A percentile compares a stretch with the other conserved stretches of the same genome.
These are phyloP conservation scores for Raffaelea ambrosiae DNA, from an alignment of 2,329 filamentous ascomycete genomes.

Conservation along the genomic window DNA sequence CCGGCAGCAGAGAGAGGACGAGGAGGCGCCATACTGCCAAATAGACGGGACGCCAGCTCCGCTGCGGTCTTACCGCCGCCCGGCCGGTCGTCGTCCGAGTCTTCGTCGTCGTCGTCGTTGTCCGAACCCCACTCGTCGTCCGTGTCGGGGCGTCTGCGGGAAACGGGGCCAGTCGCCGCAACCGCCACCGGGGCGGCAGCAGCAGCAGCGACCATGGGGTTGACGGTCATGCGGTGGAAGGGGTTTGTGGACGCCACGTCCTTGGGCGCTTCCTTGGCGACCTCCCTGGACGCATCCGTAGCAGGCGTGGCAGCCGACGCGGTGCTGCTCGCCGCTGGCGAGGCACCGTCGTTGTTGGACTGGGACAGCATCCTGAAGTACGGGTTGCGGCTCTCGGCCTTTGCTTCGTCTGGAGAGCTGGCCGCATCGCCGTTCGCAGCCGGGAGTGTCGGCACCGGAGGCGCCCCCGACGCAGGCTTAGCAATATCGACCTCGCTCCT, in stretches of 20 bases:
- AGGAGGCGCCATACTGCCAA: slow-evolving; percentile 93
- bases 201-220: slow-evolving; percentile 35
- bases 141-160: slow-evolving; percentile 43
- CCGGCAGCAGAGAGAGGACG: slow-evolving; percentile 78
- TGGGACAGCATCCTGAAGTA: slow-evolving; percentile 87
- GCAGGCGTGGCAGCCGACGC: slow-evolving; percentile 26
- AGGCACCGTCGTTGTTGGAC: slow-evolving; percentile 43
- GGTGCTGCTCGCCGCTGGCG: slow-evolving; percentile 25
- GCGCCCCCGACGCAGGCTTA: slow-evolving; percentile 20
- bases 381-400: slow-evolving; percentile 83
- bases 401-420: slow-evolving; percentile 37
- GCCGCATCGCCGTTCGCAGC: slow-evolving; percentile 35
- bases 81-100: slow-evolving; percentile 69
- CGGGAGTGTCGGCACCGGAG: slow-evolving; percentile 31
- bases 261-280: not conserved
- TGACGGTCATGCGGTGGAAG: slow-evolving; percentile 78
- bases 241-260: slow-evolving; percentile 76
- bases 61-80: slow-evolving; percentile 78
- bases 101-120: slow-evolving; percentile 45
- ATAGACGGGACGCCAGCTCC: slow-evolving; percentile 87
- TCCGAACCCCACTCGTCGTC: slow-evolving; percentile 80
- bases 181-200: slow-evolving; percentile 35
- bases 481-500: slow-evolving; percentile 43
- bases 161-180: slow-evolving; percentile 37
- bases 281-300: slow-evolving; percentile 21